Evolutionary conservation across 2,329 filamentous ascomycete genomes (phyloP), one percentile per base, ranked within the genome.

Genomic region (Cladosporium austrohemisphaericum): DNA sequence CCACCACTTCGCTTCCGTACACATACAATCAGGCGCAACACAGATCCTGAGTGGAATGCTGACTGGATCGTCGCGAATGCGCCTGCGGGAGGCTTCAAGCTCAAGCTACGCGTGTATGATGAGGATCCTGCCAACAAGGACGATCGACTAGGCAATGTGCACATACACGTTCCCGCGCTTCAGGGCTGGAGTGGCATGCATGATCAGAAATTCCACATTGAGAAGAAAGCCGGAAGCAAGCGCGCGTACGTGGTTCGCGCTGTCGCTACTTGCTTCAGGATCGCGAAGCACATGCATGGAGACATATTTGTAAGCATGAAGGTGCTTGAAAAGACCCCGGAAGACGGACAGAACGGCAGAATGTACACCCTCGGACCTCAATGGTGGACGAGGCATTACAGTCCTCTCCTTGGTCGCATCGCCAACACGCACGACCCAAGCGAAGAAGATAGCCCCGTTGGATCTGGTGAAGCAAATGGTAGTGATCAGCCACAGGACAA

Each of bases 41-140:
- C 81, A 1, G 79, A 91, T 59, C 91, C 92, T 0, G 75, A 73
- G 40, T 97, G 92, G 92, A 78, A 95, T 40, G 81, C 84, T 29
- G 79, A 88, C 52, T 97, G 92, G 92, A 77, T 89, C 18, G 85
- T 97, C 19, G 88, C 88, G 53, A 94, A 95, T 58, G 78, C 96
- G 2, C 91, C 92, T 0, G 74, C 83, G 0, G 81, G 79, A 0
- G 91, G 91, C 3, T 95, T 95, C 70, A 79, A 77, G 50, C 76
- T 97, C 58, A 95, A 95, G 65, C 89, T 88, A 53, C 80, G 88
- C 46, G 70, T 97, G 14, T 94, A 91, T 68, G 92, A 97, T 62
- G 92, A 97, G 66, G 92, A 97, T 68, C 82, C 84, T 26, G 81
- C 84, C 1, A 88, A 96, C 65, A 81, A 86, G 56, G 86, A 97